Evolutionary conservation across 2,329 filamentous ascomycete genomes (phyloP), one percentile per base, ranked within the genome.

Genomic region (Scolecobasidium constrictum): DNA sequence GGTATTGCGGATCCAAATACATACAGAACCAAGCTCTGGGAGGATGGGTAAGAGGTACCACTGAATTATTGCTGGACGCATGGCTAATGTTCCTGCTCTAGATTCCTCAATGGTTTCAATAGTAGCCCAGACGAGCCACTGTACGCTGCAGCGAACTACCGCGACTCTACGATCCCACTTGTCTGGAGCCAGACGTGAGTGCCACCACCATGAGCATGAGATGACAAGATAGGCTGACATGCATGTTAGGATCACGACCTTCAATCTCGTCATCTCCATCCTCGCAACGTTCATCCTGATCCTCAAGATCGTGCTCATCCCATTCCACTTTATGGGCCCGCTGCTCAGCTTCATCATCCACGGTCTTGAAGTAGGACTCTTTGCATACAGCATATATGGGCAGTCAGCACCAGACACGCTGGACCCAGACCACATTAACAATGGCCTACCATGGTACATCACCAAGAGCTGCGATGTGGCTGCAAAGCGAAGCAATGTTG

Each of bases 261-360:
- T 75, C 64, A 86, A 88, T 55, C 76, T 87, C 51, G 80, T 81
- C 55, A 81, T 87, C 51, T 81, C 82, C 28, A 73, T 90, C 50
- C 67, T 86, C 42, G 79, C 77, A 45, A 80, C 84, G 58, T 90
- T 90, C 66, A 70, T 86, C 57, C 72, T 86, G 48, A 71, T 88
- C 35, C 67, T 72, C 58, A 87, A 86, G 66, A 69, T 75, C 49
- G 75, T 82, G 47, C 69, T 75, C 53, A 79, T 75, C 62, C 76
- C 85, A 53, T 77, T 87, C 71, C 77, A 81, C 57, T 64, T 80
- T 53, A 86, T 78, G 69, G 77, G 71, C 50, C 84, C 84, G 4
- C 56, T 84, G 46, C 46, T 87, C 44, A 77, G 75, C 46, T 58
- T 76, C 18, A 47, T 78, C 42, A 60, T 78, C 51, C 78, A 82